Conservation (phyloP, 192 early-diverging fungal species). For the Rhizoclosmatium sp. region DNA sequence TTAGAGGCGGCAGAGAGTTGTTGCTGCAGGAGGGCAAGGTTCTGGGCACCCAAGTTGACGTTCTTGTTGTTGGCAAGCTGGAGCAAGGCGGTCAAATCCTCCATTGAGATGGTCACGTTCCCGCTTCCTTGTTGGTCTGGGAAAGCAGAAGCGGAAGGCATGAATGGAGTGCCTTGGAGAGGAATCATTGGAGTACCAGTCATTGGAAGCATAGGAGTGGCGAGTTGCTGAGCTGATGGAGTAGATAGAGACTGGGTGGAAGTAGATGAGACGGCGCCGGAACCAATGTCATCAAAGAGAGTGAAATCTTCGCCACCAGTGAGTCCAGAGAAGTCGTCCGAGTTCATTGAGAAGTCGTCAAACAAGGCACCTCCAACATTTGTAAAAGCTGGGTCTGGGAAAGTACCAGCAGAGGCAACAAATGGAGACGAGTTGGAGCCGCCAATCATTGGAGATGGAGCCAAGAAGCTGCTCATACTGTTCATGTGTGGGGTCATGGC, state of each 20-base stretch:
- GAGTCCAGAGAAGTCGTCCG: background rate
- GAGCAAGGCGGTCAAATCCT: constrained; percentile 16
- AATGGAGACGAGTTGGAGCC: constrained; percentile 19
- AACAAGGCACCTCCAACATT: constrained; percentile 9
- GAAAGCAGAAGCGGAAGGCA: background rate
- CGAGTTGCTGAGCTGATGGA: background rate
- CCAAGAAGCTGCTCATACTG: background rate
- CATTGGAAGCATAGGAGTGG: constrained; percentile 21
- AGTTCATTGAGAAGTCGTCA: constrained; percentile 21
- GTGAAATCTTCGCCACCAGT: constrained; percentile 5
- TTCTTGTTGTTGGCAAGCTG: background rate
- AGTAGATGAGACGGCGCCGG: background rate
- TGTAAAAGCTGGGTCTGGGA: constrained; percentile 27
- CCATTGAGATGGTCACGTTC: constrained; percentile 24
- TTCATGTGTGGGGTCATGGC: background rate
- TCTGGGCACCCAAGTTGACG: background rate
- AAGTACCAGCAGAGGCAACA: constrained; percentile 7
- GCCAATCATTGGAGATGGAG: background rate
- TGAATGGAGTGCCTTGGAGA: constrained; percentile 25
- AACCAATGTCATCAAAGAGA: constrained; percentile 9
- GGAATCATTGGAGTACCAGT: constrained; percentile 27
- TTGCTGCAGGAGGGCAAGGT: constrained; percentile 3
- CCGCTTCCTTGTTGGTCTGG: background rate
- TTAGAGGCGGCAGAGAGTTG: background rate
- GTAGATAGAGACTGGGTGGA: background rate